These are phyloP conservation scores for Collybia mongolica DNA, from an alignment of 768 basidiomycete genomes.

Conservation along the genomic window DNA sequence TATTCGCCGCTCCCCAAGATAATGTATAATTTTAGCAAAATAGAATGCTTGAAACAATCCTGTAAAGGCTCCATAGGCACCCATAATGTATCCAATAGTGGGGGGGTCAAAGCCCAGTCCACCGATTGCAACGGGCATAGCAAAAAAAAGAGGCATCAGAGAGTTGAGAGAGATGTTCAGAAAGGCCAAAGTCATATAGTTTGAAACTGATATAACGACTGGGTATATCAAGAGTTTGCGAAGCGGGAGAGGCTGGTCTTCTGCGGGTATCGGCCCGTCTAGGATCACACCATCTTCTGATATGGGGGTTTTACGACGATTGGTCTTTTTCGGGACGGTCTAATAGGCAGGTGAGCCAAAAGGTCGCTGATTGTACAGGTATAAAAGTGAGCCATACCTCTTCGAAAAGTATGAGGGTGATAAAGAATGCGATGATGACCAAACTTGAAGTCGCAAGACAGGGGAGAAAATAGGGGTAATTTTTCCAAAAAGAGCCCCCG, in stretches of 20 bases:
- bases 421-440: constrained; percentile 26
- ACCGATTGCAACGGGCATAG: constrained; percentile 65
- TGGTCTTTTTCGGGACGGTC: neutral
- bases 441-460: constrained; percentile 40
- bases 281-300: constrained; percentile 1
- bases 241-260: constrained; percentile 37
- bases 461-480: constrained; percentile 74
- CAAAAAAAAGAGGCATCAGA: constrained; percentile 66
- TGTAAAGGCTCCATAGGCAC: constrained; percentile 35
- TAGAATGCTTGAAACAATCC: constrained; percentile 40
- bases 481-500: constrained; percentile 48
- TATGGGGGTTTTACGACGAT: constrained; percentile 14
- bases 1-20: constrained; percentile 39
- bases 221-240: constrained; percentile 44
- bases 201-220: constrained; percentile 65
- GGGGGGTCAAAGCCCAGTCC: constrained; percentile 64
- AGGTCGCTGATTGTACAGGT: neutral
- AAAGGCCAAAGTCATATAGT: constrained; percentile 66
- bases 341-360: neutral
- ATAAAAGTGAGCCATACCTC: constrained; percentile 29
- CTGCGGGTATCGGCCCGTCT: neutral
- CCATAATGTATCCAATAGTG: constrained; percentile 61
- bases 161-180: constrained; percentile 54
- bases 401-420: constrained; percentile 34
- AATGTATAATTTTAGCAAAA: constrained; percentile 36